Evolutionary conservation across 1,284 basidiomycete species (phyloP), one percentile per base, ranked within the genome.

Genomic region (Cryptococcus hybrid): DNA sequence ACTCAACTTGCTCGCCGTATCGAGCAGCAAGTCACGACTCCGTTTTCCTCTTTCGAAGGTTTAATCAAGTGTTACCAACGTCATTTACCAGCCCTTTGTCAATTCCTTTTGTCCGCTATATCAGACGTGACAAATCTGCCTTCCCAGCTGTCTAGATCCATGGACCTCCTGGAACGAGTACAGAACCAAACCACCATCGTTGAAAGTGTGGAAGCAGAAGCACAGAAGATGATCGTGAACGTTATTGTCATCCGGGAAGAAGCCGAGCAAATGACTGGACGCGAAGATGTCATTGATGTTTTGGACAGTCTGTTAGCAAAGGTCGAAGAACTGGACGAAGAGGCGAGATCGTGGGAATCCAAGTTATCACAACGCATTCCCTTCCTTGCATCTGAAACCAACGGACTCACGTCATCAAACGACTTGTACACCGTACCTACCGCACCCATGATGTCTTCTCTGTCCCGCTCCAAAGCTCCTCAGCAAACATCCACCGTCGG

Each of bases 171-270:
- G 37, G 35, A 45, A 8, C 50, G 58, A 7, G 62, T 67, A 5
- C 45, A 38, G 0, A 35, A 51, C 9, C 67, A 69, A 47, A 56
- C 61, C 7, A 13, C 50, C 7, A 47, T 54, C 0, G 62, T 66
- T 2, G 47, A 47, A 0, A 38, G 30, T 1, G 44, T 67, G n/a
- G 55, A 61, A 36, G 34, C 9, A 12, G 64, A 67, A 47, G 62
- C 60, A 2, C 51, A 57, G 5, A 52, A 47, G 2, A 15, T 56
- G 2, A 18, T 54, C n/a, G 18, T 37, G 15, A 38, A 52, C n/a
- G 37, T 60, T 11, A 30, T 13, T 11, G 40, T 12, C 11, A 8
- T 58, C 34, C 44, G 38, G 43, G 43, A 37, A 6, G 47, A 44
- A 13, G 13, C 39, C 11, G 39, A 35, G 37, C 30, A 24, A 13